Evolutionary conservation across 805 yeast species (phyloP).

Genomic region (Ogataea henricii): DNA sequence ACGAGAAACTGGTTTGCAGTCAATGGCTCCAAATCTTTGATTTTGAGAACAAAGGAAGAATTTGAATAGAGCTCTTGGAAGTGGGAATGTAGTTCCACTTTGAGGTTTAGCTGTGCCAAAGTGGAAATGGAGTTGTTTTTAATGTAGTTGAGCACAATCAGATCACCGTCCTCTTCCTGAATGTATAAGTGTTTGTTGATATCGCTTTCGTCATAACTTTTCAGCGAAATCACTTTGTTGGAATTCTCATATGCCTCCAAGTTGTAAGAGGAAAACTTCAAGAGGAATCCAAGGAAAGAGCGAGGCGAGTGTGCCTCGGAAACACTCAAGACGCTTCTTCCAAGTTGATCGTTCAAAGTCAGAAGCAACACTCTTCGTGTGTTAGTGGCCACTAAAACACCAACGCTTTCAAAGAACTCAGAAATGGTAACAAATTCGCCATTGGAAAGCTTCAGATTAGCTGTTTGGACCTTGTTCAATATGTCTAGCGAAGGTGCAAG

Average conservation of each 20-base stretch:
- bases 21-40: constrained; percentile 64
- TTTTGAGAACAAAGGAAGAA: constrained; percentile 49
- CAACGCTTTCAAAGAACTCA: constrained; percentile 70
- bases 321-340: constrained; percentile 48
- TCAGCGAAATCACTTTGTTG: constrained; percentile 59
- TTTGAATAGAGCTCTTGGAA: constrained; percentile 49
- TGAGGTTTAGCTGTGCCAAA: constrained; percentile 32
- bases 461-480: constrained; percentile 35
- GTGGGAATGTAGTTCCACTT: constrained; percentile 14
- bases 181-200: constrained; percentile 44
- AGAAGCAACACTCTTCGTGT: constrained; percentile 65
- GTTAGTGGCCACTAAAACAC: constrained; percentile 70
- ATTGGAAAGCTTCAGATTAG: constrained; percentile 43
- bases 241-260: constrained; percentile 25
- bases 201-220: constrained; percentile 44
- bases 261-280: constrained; percentile 20
- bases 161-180: constrained; percentile 48
- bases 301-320: constrained; percentile 27
- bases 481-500: constrained; percentile 59
- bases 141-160: constrained; percentile 39
- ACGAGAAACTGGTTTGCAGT: constrained; percentile 45
- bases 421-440: constrained; percentile 60
- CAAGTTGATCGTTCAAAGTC: constrained; percentile 65
- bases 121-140: constrained; percentile 32
- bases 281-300: constrained; percentile 23